Base-by-base conservation (phyloP, 768 basidiomycete species). In the Tricholoma terreum region DNA sequence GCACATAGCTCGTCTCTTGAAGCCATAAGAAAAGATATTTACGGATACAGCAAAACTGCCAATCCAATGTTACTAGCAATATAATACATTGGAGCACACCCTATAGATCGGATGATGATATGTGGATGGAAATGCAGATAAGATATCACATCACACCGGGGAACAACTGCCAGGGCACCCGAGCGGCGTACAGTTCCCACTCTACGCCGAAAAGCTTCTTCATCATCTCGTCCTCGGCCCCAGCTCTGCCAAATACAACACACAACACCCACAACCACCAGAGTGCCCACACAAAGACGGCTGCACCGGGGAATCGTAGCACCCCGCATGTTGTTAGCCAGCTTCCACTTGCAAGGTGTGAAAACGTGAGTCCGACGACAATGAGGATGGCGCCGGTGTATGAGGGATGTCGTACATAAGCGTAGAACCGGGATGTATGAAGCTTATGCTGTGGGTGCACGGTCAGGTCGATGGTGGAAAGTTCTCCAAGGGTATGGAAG, bases 391-490 rank as follows among this genome's bases (percentile, higher is more conserved):
- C 74, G 3, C 80, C 80, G 0, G 76, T 74, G 58, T 80, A 80
- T 0, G 77, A 68, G 11, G 80, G 80, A 63, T 81, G 80, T 10
- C 80, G 77, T 52, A 81, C 80, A 33, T 73, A 73, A 10, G 64
- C 22, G 62, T 81, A 81, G 54, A 71, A 74, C 3, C 79, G 73
- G n/a, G 68, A 66, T 5, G 77, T 80, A 30, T 81, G 66, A 34
- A 81, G 66, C 50, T 61, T 72, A 62, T 81, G 80, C 15, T 63
- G 59, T 8, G 73, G 76, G 38, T 75, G 74, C 27, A 81, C 65
- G 43, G 77, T 77, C 55, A 81, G 72, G 52, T 81, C 80, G 56
- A 80, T 78, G 4, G 80, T 80, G 63, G 81, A 80, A 43, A 78
- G 63, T 8, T 71, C 65, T 6, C 77, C 77, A 10, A 80, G 72